These are phyloP conservation scores for Blastobotrys capitulatus DNA, from an alignment of 1,139 yeast species.

Conservation along the genomic window DNA sequence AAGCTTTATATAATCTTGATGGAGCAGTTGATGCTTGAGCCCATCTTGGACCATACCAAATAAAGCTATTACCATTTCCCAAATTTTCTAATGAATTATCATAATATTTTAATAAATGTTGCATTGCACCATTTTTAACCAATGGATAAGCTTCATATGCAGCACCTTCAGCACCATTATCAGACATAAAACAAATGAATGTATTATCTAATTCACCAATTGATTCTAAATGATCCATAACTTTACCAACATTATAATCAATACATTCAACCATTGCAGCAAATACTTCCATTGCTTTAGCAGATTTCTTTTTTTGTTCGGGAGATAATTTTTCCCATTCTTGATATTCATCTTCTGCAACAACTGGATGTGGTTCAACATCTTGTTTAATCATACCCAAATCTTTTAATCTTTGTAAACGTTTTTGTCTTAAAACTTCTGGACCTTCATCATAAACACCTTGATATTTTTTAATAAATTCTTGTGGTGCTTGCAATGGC, in stretches of 20 bases:
- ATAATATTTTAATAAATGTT: constrained; percentile 29
- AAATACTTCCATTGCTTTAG: constrained; percentile 48
- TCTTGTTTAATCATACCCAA: constrained; percentile 43
- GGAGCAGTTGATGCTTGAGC: constrained; percentile 65
- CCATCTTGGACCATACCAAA: constrained; percentile 54
- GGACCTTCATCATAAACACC: constrained; percentile 51
- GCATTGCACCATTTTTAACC: constrained; percentile 19
- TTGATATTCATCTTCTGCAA: constrained; percentile 35
- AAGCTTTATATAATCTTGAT: constrained; percentile 45
- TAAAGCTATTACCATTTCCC: constrained; percentile 45
- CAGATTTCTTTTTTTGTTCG: constrained; percentile 35
- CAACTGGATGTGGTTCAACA: constrained; percentile 43
- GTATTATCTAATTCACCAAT: constrained; percentile 47
- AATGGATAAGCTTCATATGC: constrained; percentile 50
- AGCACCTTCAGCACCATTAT: constrained; percentile 59
- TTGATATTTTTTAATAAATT: constrained; percentile 42
- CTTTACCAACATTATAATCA: constrained; percentile 46
- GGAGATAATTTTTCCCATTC: constrained; percentile 41
- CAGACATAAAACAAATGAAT: constrained; percentile 51
- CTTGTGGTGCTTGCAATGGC: constrained; percentile 55
- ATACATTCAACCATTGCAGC: constrained; percentile 58
- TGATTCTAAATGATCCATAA: constrained; percentile 38
- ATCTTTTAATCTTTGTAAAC: constrained; percentile 40
- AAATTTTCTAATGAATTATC: constrained; percentile 44
- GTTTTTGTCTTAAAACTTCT: constrained; percentile 36